Evolutionary conservation across 2,329 filamentous ascomycete species (phyloP).

Genomic region (Grosmannia clavigera): DNA sequence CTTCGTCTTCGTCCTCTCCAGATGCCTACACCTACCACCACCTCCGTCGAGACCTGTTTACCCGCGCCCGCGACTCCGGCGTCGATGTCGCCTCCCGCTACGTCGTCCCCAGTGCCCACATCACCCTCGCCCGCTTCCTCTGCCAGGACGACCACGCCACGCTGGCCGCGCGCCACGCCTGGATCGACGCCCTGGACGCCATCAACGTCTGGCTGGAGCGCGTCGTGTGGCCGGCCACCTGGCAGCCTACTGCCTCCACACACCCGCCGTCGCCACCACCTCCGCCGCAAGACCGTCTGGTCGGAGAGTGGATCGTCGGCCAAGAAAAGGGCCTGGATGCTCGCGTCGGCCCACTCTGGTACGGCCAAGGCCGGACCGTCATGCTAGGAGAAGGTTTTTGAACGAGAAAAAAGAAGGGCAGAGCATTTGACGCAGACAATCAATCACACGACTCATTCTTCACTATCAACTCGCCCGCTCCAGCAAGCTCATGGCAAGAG

Average conservation of each 20-base stretch:
- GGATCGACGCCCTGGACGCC: slow-evolving; percentile 59
- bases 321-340: slow-evolving; percentile 71
- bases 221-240: slow-evolving; percentile 52
- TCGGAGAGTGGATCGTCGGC: slow-evolving; percentile 76
- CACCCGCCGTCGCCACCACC: slow-evolving; percentile 6
- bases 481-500: background rate
- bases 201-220: slow-evolving; percentile 64
- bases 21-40: slow-evolving; percentile 83
- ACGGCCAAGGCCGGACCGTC: slow-evolving; percentile 68
- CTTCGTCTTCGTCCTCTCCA: slow-evolving; percentile 13
- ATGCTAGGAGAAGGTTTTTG: slow-evolving; percentile 49
- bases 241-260: slow-evolving; percentile 1
- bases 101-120: slow-evolving; percentile 77
- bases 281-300: slow-evolving; percentile 22
- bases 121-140: slow-evolving; percentile 77
- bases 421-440: too few relatives aligned
- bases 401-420: slow-evolving; percentile 1
- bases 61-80: slow-evolving; percentile 45
- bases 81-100: slow-evolving; percentile 68
- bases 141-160: slow-evolving; percentile 50
- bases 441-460: too few relatives aligned
- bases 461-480: background rate
- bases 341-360: slow-evolving; percentile 70
- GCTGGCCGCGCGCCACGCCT: slow-evolving; percentile 43
- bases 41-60: slow-evolving; percentile 66